These are phyloP conservation scores for Infundibulicybe gibba DNA, from an alignment of 768 basidiomycete species.

Conservation along the genomic window DNA sequence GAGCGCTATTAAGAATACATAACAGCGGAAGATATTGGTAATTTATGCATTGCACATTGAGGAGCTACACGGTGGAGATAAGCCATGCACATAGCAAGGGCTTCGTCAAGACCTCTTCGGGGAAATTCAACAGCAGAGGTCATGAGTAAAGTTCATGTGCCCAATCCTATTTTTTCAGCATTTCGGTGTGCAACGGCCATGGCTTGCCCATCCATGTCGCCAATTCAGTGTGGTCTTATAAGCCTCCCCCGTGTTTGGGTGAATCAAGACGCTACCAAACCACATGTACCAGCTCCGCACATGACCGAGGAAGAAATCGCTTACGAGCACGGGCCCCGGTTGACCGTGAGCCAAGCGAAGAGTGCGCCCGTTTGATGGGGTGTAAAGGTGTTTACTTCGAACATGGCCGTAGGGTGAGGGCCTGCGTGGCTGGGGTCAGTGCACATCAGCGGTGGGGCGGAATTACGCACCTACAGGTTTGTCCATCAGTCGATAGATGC, in stretches of 20 bases:
- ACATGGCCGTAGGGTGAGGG: constrained; percentile 71
- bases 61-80: too few relatives aligned
- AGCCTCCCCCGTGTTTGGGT: constrained; percentile 62
- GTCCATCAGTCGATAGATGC: constrained; percentile 61
- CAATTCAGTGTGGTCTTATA: constrained; percentile 61
- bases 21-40: too few relatives aligned
- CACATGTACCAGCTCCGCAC: not conserved
- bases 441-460: not conserved
- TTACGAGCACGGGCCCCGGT: constrained; percentile 71
- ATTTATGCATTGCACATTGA: too few relatives aligned
- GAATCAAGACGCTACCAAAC: constrained; percentile 56
- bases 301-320: constrained; percentile 17
- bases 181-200: constrained; percentile 49
- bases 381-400: constrained; percentile 63
- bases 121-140: not conserved
- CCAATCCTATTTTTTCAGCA: constrained; percentile 20
- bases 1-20: too few relatives aligned
- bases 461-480: constrained; percentile 50
- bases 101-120: too few relatives aligned
- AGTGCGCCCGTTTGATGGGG: constrained; percentile 69
- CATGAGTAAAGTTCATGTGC: too few relatives aligned
- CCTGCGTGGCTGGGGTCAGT: constrained; percentile 23
- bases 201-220: constrained; percentile 64
- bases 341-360: constrained; percentile 63
- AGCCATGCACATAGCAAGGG: too few relatives aligned